These are phyloP conservation scores for Thermomucor indicae-seudaticae DNA, from an alignment of 371 early-diverging fungal genomes.

Conservation along the genomic window DNA sequence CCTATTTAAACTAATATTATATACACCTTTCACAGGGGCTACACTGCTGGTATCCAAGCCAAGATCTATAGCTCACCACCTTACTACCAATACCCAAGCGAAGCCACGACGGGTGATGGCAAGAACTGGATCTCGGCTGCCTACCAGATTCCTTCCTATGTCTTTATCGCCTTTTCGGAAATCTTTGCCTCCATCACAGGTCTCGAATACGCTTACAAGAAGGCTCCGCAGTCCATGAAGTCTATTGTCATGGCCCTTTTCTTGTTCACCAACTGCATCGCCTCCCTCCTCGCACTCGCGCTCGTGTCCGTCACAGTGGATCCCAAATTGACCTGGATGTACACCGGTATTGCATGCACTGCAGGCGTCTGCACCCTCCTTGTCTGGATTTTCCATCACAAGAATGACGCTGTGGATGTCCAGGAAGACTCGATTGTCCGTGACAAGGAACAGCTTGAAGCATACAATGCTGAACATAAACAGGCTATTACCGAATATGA, in stretches of 20 bases:
- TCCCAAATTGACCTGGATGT: conserved; percentile 67
- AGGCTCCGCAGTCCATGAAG: conserved; percentile 76
- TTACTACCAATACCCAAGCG: conserved; percentile 20
- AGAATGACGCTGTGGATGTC: conserved; percentile 16
- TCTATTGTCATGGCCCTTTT: conserved; percentile 71
- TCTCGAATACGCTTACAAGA: conserved; percentile 76
- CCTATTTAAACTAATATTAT: background rate
- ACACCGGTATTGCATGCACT: conserved; percentile 42
- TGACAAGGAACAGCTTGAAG: conserved; percentile 1
- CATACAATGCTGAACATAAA: background rate
- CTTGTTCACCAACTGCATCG: conserved; percentile 68
- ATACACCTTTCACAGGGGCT: conserved; percentile 15
- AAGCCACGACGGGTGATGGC: conserved; percentile 7
- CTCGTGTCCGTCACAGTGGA: conserved; percentile 63
- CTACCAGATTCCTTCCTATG: conserved; percentile 62
- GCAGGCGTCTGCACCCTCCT: conserved; percentile 9
- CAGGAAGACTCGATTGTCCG: conserved; percentile 24
- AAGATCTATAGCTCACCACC: conserved; percentile 51
- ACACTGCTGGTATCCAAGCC: conserved; percentile 64
- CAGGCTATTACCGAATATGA: background rate
- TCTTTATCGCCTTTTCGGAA: conserved; percentile 59
- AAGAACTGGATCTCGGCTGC: conserved; percentile 57
- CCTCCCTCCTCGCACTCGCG: conserved; percentile 61
- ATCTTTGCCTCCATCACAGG: conserved; percentile 73
- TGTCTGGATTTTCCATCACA: conserved; percentile 15